Evolutionary conservation across 75 land plant species (phyloP).

Genomic region (Sequoiadendron giganteum): DNA sequence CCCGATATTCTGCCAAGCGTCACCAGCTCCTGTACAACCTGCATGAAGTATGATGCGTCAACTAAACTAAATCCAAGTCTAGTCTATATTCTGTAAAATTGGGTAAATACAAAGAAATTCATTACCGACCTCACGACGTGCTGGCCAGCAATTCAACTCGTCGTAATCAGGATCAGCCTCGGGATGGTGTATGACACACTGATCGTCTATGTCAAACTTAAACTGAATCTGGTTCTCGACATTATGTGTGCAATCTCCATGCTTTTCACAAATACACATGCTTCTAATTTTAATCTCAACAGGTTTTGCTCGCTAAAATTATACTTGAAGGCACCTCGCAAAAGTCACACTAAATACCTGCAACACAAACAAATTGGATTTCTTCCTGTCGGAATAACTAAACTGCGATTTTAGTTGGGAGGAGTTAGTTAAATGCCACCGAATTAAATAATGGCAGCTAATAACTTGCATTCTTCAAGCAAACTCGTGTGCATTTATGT

Average conservation of each 20-base stretch:
- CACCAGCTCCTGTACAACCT: conserved; percentile 41
- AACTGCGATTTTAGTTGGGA: too few relatives aligned
- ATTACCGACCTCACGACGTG: neutral
- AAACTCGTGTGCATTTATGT: too few relatives aligned
- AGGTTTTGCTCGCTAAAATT: too few relatives aligned
- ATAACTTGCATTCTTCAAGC: too few relatives aligned
- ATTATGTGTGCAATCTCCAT: neutral
- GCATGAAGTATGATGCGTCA: neutral
- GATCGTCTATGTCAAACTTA: neutral
- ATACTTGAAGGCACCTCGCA: too few relatives aligned
- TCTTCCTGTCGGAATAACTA: too few relatives aligned
- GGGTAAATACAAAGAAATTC: neutral
- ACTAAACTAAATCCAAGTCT: neutral
- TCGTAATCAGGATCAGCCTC: neutral
- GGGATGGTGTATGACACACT: neutral
- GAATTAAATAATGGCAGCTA: too few relatives aligned
- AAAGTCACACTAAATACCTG: too few relatives aligned
- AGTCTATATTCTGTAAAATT: neutral
- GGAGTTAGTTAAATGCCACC: too few relatives aligned
- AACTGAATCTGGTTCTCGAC: neutral
- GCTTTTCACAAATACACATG: neutral
- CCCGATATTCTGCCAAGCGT: too few relatives aligned
- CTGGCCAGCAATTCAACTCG: neutral
- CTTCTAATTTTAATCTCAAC: neutral
- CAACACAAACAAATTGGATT: too few relatives aligned